These are phyloP conservation scores for Picochlorum sp. DNA, from an alignment of 139 green algal species.

Conservation along the genomic window DNA sequence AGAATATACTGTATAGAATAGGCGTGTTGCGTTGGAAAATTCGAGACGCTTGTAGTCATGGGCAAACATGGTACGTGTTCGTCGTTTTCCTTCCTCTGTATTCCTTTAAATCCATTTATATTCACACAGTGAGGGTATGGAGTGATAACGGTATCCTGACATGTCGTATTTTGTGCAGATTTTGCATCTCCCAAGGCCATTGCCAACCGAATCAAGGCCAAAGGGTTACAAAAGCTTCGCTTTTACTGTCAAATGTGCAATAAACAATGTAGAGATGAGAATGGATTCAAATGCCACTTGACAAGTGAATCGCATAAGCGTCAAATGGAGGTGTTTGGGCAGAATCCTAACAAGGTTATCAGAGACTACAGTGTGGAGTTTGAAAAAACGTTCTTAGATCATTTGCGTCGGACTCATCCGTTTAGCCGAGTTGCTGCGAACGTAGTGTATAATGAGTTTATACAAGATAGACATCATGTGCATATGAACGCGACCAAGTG, in stretches of 20 bases:
- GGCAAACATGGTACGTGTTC: too few species aligned
- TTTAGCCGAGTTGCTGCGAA: slow-evolving; percentile 69
- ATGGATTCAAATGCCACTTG: slow-evolving; percentile 97
- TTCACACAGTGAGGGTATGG: too few species aligned
- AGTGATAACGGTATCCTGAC: too few species aligned
- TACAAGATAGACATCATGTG: slow-evolving; percentile 79
- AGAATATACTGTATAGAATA: too few species aligned
- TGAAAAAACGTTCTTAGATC: slow-evolving; percentile 80
- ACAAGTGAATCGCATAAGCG: slow-evolving; percentile 67
- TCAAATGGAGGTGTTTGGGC: slow-evolving; percentile 86
- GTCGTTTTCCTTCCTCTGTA: too few species aligned
- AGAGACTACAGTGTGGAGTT: slow-evolving; percentile 86
- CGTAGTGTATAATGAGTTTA: slow-evolving; percentile 93
- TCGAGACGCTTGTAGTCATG: too few species aligned
- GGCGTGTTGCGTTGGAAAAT: too few species aligned
- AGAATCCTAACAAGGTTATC: slow-evolving; percentile 66
- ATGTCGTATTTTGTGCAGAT: slow-evolving; percentile 25
- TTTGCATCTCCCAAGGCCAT: slow-evolving; percentile 92
- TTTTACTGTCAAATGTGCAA: slow-evolving; percentile 91
- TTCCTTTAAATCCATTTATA: too few species aligned
- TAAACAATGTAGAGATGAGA: slow-evolving; percentile 97
- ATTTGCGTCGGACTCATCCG: slow-evolving; percentile 68
- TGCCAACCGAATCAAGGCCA: slow-evolving; percentile 92
- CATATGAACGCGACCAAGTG: slow-evolving; percentile 98
- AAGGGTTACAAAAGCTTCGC: slow-evolving; percentile 90